Base-by-base conservation (phyloP, 805 yeast genomes). In the Suhomyces vadensis region DNA sequence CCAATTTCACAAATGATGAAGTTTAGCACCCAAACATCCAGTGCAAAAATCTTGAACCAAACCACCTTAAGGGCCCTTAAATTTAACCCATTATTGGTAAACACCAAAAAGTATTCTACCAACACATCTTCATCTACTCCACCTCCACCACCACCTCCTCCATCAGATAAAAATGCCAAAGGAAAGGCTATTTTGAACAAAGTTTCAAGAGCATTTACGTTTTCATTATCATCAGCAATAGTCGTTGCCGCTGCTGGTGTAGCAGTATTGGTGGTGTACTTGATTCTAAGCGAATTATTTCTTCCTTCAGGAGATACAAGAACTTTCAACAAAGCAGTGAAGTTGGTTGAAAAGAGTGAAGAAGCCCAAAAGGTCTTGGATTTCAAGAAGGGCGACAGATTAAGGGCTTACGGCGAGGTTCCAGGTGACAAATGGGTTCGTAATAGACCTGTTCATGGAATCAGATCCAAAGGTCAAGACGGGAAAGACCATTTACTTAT, bases 261-360 rank as follows among this genome's bases (percentile, higher is more conserved):
- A 6, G 81, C 92, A 0, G 82, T 37, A 63, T 83, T 46, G 79
- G 76, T 90, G 16, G 72, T 87, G 6, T 91, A 87, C 62, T 74
- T 88, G 49, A 78, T 90, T 17, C 76, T 85, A n/a, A 74, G 84
- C 8, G 97, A 91, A 60, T 67, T 91, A 24, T 81, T 88, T 52
- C 77, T 91, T 38, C 97, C 97, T 7, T 84, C 95, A 1, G 95
- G 96, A 19, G 97, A 91, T 59, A 91, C 96, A 0, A 86, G 85
- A 51, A 81, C 95, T 2, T 91, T 91, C 71, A 90, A 91, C 67
- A 79, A 88, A 54, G 95, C 95, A 2, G 90, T 90, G 24, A 77
- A 79, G 9, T 67, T 87, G 54, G 78, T 89, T 29, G 92, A 91
- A 58, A 71, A 83, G 47, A 87, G 85, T 61, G 74, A 75, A 39